phyloP scores from a whole-genome alignment of 768 basidiomycete species.

The Suillus cothurnatus region DNA sequence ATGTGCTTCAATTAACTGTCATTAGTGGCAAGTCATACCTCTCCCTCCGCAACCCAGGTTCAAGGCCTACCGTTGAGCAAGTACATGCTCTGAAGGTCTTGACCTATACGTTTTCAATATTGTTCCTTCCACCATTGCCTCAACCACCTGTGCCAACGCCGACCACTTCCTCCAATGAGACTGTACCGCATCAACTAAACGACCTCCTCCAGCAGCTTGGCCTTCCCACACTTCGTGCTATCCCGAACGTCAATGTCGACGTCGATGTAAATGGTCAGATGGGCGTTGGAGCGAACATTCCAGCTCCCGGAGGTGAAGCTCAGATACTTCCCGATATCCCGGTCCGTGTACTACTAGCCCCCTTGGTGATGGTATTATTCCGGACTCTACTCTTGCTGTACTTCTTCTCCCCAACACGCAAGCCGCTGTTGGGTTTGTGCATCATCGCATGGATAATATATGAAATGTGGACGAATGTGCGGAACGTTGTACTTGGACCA shows the following conservation, averaged over 20 bases:
- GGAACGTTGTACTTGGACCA: conserved; percentile 44
- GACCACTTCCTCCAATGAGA: conserved; percentile 22
- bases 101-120: conserved; percentile 50
- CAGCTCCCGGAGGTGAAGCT: conserved; percentile 31
- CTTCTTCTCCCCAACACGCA: conserved; percentile 75
- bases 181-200: conserved; percentile 56
- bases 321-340: conserved; percentile 55
- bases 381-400: conserved; percentile 71
- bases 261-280: conserved; percentile 16
- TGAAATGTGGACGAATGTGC: conserved; percentile 74
- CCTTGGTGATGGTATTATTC: conserved; percentile 65
- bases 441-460: conserved; percentile 72
- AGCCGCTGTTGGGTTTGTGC: conserved; percentile 68
- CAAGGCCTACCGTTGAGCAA: conserved; percentile 58
- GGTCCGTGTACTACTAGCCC: conserved; percentile 66
- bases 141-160: conserved; percentile 25
- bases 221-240: conserved; percentile 51
- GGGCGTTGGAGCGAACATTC: conserved; percentile 19
- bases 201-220: conserved; percentile 66
- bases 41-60: conserved; percentile 46
- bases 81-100: conserved; percentile 49
- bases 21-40: conserved; percentile 48
- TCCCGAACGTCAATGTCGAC: conserved; percentile 27
- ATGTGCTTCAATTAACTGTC: conserved; percentile 9
- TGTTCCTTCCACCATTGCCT: conserved; percentile 52